Conservation (phyloP, 2,329 filamentous ascomycete genomes). For the Thielaviopsis cerberus region DNA sequence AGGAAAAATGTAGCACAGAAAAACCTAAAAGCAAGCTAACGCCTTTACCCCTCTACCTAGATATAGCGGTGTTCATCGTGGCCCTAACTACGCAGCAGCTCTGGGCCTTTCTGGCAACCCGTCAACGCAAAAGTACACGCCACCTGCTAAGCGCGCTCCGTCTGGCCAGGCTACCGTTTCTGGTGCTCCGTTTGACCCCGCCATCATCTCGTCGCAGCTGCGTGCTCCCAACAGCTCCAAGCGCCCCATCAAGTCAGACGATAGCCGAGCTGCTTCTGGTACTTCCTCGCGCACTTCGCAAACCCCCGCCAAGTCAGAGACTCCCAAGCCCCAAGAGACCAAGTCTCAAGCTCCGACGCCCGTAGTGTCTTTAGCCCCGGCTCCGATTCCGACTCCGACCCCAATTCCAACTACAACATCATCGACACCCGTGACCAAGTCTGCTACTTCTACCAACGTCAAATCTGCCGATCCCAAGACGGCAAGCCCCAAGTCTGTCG, state of each 20-base stretch:
- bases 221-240: conserved; percentile 4
- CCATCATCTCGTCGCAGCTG: conserved; percentile 78
- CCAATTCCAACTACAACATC: neutral
- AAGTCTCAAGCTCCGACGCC: conserved; percentile 1
- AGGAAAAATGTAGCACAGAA: neutral
- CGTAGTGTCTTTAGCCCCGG: neutral
- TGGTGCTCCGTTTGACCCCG: conserved; percentile 65
- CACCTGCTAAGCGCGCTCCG: conserved; percentile 69
- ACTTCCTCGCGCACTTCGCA: conserved; percentile 5
- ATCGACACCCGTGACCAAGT: conserved; percentile 17
- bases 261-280: neutral
- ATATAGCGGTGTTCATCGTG: conserved; percentile 77
- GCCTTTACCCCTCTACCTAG: conserved; percentile 23
- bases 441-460: conserved; percentile 18
- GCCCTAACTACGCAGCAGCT: neutral
- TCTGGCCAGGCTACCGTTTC: conserved; percentile 53
- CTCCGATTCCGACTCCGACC: neutral
- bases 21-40: neutral
- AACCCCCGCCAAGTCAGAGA: conserved; percentile 2
- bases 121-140: conserved; percentile 51
- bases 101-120: neutral
- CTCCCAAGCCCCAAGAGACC: conserved; percentile 2
- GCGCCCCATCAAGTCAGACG: conserved; percentile 3
- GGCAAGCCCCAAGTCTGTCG: neutral
- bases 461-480: conserved; percentile 17